Percentiles rank a stretch among this genome's conserved stretches.
Conservation (phyloP, 129 eudicot genomes). For the Artemisia argyi region DNA sequence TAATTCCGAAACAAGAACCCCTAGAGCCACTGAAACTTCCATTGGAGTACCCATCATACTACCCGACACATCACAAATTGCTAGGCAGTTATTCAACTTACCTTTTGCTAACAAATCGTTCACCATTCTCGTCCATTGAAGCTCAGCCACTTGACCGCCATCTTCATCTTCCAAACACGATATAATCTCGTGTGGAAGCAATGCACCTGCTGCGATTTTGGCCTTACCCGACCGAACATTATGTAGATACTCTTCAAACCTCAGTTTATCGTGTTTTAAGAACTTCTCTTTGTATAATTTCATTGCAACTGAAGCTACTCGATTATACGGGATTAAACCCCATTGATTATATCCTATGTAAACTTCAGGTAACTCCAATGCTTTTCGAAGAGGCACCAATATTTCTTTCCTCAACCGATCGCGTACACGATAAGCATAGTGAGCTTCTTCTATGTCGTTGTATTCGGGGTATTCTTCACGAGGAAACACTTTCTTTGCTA, state of each 20-base stretch:
- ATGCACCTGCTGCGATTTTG: slow-evolving; percentile 11
- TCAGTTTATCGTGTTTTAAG: slow-evolving; percentile 4
- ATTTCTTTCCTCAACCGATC: too few species aligned
- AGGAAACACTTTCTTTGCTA: too few species aligned
- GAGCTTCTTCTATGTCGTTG: too few species aligned
- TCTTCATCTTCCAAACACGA: slow-evolving; percentile 17
- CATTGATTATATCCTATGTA: neutral
- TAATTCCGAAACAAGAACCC: slow-evolving; percentile 31
- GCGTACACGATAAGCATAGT: too few species aligned
- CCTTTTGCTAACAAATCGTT: slow-evolving; percentile 12
- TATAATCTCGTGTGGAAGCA: slow-evolving; percentile 24
- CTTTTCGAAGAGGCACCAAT: too few species aligned
- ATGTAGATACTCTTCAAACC: slow-evolving; percentile 10
- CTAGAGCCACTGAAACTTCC: slow-evolving; percentile 34
- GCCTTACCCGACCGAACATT: slow-evolving; percentile 16
- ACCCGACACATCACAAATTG: slow-evolving; percentile 39
- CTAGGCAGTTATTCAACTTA: slow-evolving; percentile 33
- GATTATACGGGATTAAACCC: slow-evolving; percentile 17
- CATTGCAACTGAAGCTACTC: slow-evolving; percentile 25
- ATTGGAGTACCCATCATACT: slow-evolving; percentile 30
- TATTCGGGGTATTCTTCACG: too few species aligned
- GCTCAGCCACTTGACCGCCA: slow-evolving; percentile 30
- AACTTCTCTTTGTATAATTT: slow-evolving; percentile 15
- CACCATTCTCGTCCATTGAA: slow-evolving; percentile 31
- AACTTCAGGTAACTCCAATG: too few species aligned